Base-by-base conservation (phyloP, 2,329 filamentous ascomycete species). In the Septoria linicola region DNA sequence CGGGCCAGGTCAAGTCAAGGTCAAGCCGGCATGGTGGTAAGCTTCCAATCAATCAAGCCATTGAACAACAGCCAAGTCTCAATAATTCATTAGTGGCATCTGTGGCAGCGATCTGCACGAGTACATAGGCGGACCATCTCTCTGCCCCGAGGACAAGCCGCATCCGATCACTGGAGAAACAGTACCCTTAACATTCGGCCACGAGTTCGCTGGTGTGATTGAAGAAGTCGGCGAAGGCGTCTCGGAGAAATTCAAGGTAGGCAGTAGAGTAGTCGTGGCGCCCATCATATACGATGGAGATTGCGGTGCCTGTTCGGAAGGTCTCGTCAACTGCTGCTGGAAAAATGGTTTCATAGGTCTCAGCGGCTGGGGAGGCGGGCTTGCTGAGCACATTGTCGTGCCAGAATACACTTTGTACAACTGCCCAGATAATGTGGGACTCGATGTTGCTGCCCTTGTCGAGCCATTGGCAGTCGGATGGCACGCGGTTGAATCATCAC, bases 401-500 rank as follows among this genome's bases (percentile, higher is more conserved):
- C 76, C 76, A 6, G 71, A 72, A 47, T 69, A 72, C 36, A 68
- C 72, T 14, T 58, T 78, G 3, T 74, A 74, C 63, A 67, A 71
- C 31, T 64, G 80, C 3, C 78, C 78, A 3, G 74, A 78, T 49
- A 77, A 76, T 40, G 72, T 80, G 1, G 69, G 73, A 3, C 63
- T 80, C 11, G 76, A 80, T 39, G 69, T 79, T 19, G 76, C 72
- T 53, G 71, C 78, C 0, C 68, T 81, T 23, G 71, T 80, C 37
- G 78, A 80, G 59, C 78, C 78, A 1, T 66, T 81, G 0, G 72
- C 78, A 3, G 78, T 81, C 1, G 78, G 75, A 14, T 81, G 77
- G 76, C 78, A 81, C 58, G 77, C 77, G 2, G 75, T 80, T 27
- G 74, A 75, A 40, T 70, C 75, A 45, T 76, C 74, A 31, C 72